Percentiles rank a stretch among this genome's conserved stretches.
phyloP scores from a whole-genome alignment of 1,139 yeast genomes.

The Torulaspora pretoriensis region DNA sequence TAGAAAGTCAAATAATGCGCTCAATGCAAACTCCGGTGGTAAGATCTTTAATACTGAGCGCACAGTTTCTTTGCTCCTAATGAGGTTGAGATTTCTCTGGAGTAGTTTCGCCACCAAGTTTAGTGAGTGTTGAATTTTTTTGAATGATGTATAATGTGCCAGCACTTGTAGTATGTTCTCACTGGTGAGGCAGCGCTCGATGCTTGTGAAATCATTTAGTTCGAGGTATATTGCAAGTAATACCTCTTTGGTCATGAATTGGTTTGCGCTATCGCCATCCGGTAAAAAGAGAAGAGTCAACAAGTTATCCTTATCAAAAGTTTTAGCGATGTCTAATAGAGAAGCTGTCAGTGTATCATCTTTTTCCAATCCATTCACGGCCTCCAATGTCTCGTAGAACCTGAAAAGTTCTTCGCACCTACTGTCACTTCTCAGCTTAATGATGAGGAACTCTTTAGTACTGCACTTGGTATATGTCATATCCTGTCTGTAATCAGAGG shows the following conservation, averaged over 20 bases:
- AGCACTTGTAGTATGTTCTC: conserved; percentile 21
- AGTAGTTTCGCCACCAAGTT: conserved; percentile 21
- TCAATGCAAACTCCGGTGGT: conserved; percentile 22
- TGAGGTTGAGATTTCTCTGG: conserved; percentile 18
- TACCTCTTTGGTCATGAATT: conserved; percentile 11
- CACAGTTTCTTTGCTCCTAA: conserved; percentile 12
- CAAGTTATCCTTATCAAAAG: conserved; percentile 23
- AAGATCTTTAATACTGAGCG: conserved; percentile 17
- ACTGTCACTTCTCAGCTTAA: conserved; percentile 18
- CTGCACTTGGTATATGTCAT: conserved; percentile 27
- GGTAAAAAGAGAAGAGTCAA: conserved; percentile 21
- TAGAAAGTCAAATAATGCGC: conserved; percentile 18
- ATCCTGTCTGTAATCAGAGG: conserved; percentile 25
- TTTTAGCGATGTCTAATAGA: conserved; percentile 13
- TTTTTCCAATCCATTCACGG: conserved; percentile 10
- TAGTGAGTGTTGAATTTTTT: conserved; percentile 11
- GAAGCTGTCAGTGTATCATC: conserved; percentile 6
- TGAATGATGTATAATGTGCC: conserved; percentile 18
- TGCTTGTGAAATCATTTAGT: conserved; percentile 29
- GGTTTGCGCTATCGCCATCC: conserved; percentile 5
- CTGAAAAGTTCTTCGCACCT: conserved; percentile 13
- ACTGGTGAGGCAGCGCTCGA: conserved; percentile 20
- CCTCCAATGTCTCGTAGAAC: conserved; percentile 14
- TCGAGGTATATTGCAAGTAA: conserved; percentile 16
- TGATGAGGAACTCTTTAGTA: conserved; percentile 19